Evolutionary conservation across 1,284 basidiomycete genomes (phyloP), one percentile per base, ranked within the genome.

Genomic region (Microbotryomycetes sp.): DNA sequence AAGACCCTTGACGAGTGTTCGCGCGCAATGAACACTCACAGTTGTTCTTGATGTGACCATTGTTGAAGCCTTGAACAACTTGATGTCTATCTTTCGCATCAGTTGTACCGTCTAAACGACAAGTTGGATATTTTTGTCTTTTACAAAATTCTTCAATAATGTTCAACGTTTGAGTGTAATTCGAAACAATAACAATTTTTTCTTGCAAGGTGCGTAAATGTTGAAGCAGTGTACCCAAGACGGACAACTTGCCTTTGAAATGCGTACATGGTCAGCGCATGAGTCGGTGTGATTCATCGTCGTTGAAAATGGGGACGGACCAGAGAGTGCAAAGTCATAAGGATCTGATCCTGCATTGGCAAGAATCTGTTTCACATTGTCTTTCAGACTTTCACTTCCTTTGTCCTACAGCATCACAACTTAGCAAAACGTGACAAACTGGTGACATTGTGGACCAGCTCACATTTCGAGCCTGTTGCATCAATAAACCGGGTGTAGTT

Each of bases 401-500:
- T 67, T 63, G 23, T 58, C 60, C 59, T 69, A 62, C 23, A 26
- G 26, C 19, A 30, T 22, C 3, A n/a, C n/a, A 30, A 19, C n/a
- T n/a, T 70, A 78, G 81, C 53, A 79, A 52, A 80, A 23, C 49
- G 56, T 14, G 5, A 53, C 26, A 31, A 9, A 15, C 52, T 12
- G 45, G 9, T 25, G 25, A n/a, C 29, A 16, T 16, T 14, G 1
- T 3, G 14, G 15, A 53, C 12, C 9, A 19, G 36, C 60, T 3
- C 7, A 66, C 68, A 32, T 79, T 80, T 68, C 83, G 84, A 65
- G 87, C 85, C 52, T 82, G 82, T 23, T 85, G 84, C 69, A 86
- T 85, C 26, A 97, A 78, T 22, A 97, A 79, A 62, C 92, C 85
- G 0, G 94, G 93, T 67, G 92, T 91, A 73, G 91, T 97, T 78